These are phyloP conservation scores for Pseudocercospora fijiensis DNA, from an alignment of 2,329 filamentous ascomycete genomes.

Conservation along the genomic window DNA sequence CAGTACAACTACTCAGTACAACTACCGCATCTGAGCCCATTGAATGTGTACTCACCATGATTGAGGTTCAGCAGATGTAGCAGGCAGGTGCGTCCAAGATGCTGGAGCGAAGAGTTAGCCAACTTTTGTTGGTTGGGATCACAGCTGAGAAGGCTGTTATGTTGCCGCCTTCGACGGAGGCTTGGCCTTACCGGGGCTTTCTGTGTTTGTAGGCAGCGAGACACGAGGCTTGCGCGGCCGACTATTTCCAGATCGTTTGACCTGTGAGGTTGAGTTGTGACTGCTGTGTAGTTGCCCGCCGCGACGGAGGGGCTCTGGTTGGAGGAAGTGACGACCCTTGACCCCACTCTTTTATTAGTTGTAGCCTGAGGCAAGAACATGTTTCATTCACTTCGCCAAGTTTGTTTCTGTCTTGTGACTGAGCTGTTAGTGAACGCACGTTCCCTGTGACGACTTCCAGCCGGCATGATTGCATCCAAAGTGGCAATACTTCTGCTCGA, in stretches of 20 bases:
- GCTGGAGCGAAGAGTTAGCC: constrained; percentile 11
- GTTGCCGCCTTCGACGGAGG: neutral
- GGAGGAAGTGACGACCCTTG: neutral
- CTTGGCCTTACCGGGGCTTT: neutral
- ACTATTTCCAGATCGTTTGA: neutral
- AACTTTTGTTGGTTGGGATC: constrained; percentile 10
- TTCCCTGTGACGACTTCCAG: too few species aligned
- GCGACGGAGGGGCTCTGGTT: neutral
- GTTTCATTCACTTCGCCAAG: constrained; percentile 1
- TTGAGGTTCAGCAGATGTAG: constrained; percentile 11
- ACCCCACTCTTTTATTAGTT: neutral
- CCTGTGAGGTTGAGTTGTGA: neutral
- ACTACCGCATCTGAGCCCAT: too few species aligned
- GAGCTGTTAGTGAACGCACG: too few species aligned
- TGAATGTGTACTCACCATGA: constrained; percentile 18
- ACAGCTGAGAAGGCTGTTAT: constrained; percentile 2
- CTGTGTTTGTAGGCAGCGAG: neutral
- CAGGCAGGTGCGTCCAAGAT: constrained; percentile 10
- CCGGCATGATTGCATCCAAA: too few species aligned
- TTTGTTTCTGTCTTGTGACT: neutral
- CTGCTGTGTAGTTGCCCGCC: neutral
- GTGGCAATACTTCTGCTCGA: too few species aligned
- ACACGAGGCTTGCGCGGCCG: neutral
- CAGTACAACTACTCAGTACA: too few species aligned
- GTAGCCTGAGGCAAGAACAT: neutral